These are phyloP conservation scores for Neurospora tetraspora DNA, from an alignment of 495 filamentous ascomycete species.

Conservation along the genomic window DNA sequence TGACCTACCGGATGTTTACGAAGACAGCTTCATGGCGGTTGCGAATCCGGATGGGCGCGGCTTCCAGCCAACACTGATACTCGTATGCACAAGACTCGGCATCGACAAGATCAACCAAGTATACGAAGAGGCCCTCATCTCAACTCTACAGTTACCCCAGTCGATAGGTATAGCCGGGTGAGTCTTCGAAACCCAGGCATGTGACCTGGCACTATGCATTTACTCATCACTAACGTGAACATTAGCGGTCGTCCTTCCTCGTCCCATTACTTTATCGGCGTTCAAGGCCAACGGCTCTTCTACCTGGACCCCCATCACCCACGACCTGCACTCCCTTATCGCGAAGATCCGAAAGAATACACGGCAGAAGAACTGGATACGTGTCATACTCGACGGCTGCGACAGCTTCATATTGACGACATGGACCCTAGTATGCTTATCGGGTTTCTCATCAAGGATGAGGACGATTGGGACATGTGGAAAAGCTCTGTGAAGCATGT, in stretches of 20 bases:
- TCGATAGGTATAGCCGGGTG: slow-evolving; percentile 95
- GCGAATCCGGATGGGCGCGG: slow-evolving; percentile 51
- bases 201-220: not conserved
- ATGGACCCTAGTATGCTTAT: slow-evolving; percentile 99
- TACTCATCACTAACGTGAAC: slow-evolving; percentile 3
- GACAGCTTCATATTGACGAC: slow-evolving; percentile 73
- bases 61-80: slow-evolving; percentile 78
- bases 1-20: slow-evolving; percentile 84
- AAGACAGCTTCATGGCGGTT: slow-evolving; percentile 70
- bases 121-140: slow-evolving; percentile 83
- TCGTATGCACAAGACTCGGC: slow-evolving; percentile 79
- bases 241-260: slow-evolving; percentile 81
- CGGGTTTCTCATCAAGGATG: slow-evolving; percentile 79
- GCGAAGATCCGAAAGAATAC: slow-evolving; percentile 41
- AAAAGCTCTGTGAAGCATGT: slow-evolving; percentile 54
- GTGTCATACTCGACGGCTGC: slow-evolving; percentile 78
- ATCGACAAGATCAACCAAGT: slow-evolving; percentile 88
- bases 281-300: slow-evolving; percentile 81
- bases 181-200: slow-evolving; percentile 15
- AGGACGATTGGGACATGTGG: slow-evolving; percentile 80
- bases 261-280: slow-evolving; percentile 94
- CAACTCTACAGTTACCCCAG: slow-evolving; percentile 71
- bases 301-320: slow-evolving; percentile 91
- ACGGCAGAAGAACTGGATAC: slow-evolving; percentile 63
- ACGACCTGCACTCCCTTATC: slow-evolving; percentile 54